Evolutionary conservation across 108 stramenopile genomes (phyloP), one percentile per base, ranked within the genome.

Genomic region (Bacterosira constricta): DNA sequence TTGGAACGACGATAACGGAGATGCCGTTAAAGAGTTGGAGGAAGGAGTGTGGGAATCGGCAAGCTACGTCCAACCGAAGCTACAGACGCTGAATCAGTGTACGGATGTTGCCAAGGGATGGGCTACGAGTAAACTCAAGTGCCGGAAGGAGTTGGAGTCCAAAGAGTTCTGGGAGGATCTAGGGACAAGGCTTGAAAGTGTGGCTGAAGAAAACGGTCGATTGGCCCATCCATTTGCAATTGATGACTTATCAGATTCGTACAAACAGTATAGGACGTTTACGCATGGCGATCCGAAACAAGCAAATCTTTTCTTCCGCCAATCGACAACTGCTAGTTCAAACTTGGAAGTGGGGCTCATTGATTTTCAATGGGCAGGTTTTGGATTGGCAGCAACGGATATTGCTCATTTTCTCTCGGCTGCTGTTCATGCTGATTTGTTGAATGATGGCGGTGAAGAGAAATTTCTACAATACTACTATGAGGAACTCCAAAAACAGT

Each of bases 211-310:
- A 42, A 63, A 38, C 37, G 62, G 62, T 15, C 51, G 46, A 21
- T 45, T 57, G 29, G 79, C 89, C 1, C 89, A 90, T 82, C 86
- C 86, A 1, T 85, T 87, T 58, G 41, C 73, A 0, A 64, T 58
- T 12, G 57, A 76, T 4, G 49, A 23, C 39, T 25, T 58, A 9
- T 55, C 50, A 12, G 45, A 46, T 17, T 11, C 50, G 6, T 80
- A 70, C 23, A 11, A 25, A 39, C 47, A 73, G 58, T 85, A 82
- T 50, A 79, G 83, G 13, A 91, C 90, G 37, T 58, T 91, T 13
- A 81, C 82, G 17, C 90, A 88, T 49, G 90, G 90, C 3, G 90
- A 91, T 77, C 84, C 87, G 1, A 91, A 91, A 64, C 83, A 86
- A 63, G 83, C 90, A 12, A 91, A 91, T 41, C 54, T 91, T 27